Percentiles rank a stretch among this genome's conserved stretches.
phyloP scores from a whole-genome alignment of 345 rosid species.

The Populus davidiana region DNA sequence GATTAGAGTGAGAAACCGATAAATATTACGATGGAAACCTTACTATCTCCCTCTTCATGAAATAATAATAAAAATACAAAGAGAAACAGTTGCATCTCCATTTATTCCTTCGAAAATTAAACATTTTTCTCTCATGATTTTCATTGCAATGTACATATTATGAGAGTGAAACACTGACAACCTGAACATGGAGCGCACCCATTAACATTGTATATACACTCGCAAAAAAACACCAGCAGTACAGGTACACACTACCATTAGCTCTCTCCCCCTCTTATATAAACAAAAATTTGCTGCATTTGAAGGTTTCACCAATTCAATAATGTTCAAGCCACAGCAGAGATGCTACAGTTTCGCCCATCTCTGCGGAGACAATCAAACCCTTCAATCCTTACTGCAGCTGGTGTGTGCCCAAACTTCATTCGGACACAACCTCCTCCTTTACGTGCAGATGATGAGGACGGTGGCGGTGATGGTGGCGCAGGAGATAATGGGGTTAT shows the following conservation, averaged over 20 bases:
- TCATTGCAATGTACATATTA: conserved; percentile 20
- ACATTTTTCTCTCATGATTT: conserved; percentile 15
- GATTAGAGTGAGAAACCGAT: background rate
- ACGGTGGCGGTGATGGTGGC: conserved; percentile 31
- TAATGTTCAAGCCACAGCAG: conserved; percentile 56
- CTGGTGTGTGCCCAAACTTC: conserved; percentile 56
- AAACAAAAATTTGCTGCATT: conserved; percentile 21
- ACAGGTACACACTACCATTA: conserved; percentile 9
- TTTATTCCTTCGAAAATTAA: conserved; percentile 30
- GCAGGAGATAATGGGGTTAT: conserved; percentile 13
- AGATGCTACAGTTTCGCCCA: conserved; percentile 56
- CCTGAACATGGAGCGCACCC: background rate
- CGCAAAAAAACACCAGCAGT: background rate
- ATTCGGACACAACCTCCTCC: conserved; percentile 56
- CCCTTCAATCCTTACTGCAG: conserved; percentile 78
- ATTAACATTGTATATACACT: conserved; percentile 23
- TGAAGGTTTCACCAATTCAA: background rate
- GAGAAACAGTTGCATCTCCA: conserved; percentile 1
- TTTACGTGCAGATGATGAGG: conserved; percentile 18
- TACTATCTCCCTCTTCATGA: conserved; percentile 2
- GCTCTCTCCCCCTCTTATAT: background rate
- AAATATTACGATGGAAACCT: background rate
- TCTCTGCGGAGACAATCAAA: conserved; percentile 65
- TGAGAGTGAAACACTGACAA: conserved; percentile 9
- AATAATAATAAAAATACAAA: background rate